A percentile compares a stretch with the other conserved stretches of the same genome.
phyloP scores from a whole-genome alignment of 202 grass and related monocot species.

The Setaria viridis region DNA sequence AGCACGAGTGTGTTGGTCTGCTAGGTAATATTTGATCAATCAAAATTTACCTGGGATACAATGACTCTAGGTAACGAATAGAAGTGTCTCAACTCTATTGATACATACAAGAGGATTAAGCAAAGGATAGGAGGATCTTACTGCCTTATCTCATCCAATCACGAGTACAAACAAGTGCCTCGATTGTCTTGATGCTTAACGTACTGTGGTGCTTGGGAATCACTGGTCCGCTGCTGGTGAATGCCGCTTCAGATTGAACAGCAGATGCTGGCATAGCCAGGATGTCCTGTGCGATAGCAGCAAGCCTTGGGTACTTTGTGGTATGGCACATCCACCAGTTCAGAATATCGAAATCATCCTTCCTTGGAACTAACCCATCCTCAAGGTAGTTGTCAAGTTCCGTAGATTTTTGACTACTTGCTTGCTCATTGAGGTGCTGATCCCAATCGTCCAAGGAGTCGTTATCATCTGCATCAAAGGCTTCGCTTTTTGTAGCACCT shows the following conservation, averaged over 20 bases:
- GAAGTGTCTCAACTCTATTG: background rate
- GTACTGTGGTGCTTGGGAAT: conserved; percentile 58
- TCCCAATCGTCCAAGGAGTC: conserved; percentile 68
- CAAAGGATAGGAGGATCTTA: conserved; percentile 31
- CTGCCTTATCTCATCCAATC: conserved; percentile 57
- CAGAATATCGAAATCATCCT: conserved; percentile 64
- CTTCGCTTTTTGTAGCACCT: conserved; percentile 17
- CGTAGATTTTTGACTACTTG: conserved; percentile 40
- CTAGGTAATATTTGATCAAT: background rate
- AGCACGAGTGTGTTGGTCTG: background rate
- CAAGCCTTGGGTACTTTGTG: conserved; percentile 53
- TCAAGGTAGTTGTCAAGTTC: conserved; percentile 63
- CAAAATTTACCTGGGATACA: background rate
- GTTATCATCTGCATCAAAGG: conserved; percentile 28
- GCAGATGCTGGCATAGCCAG: conserved; percentile 58
- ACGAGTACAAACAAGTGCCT: conserved; percentile 61
- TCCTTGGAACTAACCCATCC: conserved; percentile 61
- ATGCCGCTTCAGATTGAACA: conserved; percentile 45
- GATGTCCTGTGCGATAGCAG: conserved; percentile 49
- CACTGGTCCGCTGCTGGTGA: conserved; percentile 52
- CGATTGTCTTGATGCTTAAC: conserved; percentile 60
- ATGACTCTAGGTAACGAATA: background rate
- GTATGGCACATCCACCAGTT: conserved; percentile 64
- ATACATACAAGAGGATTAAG: background rate
- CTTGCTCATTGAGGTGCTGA: conserved; percentile 66